Evolutionary conservation across 2,329 filamentous ascomycete genomes (phyloP).

Genomic region (Diplodia seriata): DNA sequence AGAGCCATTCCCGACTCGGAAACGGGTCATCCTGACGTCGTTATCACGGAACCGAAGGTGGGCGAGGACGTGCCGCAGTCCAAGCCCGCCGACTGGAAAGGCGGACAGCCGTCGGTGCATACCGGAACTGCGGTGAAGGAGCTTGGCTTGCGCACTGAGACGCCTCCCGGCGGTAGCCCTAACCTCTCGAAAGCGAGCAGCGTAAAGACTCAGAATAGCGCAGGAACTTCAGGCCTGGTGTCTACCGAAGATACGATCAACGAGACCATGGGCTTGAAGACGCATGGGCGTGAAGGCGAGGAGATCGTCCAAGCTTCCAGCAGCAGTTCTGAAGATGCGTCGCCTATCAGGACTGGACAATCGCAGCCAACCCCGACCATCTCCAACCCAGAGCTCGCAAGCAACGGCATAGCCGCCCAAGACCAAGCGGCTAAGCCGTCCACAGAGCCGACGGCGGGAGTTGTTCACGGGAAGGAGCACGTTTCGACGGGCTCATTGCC

Average conservation of each 20-base stretch:
- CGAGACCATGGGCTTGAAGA: conserved; percentile 49
- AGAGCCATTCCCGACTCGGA: conserved; percentile 52
- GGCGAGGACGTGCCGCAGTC: conserved; percentile 75
- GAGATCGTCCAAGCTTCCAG: conserved; percentile 43
- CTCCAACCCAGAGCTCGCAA: conserved; percentile 15
- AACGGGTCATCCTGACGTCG: conserved; percentile 45
- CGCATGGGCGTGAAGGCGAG: conserved; percentile 47
- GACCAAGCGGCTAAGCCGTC: neutral
- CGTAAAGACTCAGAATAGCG: conserved; percentile 55
- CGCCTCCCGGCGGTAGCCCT: conserved; percentile 58
- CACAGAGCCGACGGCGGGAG: conserved; percentile 39
- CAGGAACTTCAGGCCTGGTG: conserved; percentile 35
- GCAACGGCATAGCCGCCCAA: conserved; percentile 3
- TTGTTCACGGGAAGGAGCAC: conserved; percentile 42
- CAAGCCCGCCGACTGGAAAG: conserved; percentile 76
- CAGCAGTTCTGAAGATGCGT: conserved; percentile 32
- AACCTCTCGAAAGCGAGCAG: conserved; percentile 77
- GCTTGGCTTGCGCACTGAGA: conserved; percentile 71
- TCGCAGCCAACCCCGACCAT: neutral
- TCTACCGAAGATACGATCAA: conserved; percentile 41
- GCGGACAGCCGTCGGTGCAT: conserved; percentile 47
- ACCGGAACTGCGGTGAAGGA: conserved; percentile 58
- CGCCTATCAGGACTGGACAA: neutral
- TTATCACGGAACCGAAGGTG: conserved; percentile 69
- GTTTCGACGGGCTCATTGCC: conserved; percentile 52